Evolutionary conservation across 75 land plant genomes (phyloP), one percentile per base, ranked within the genome.

Genomic region (Adiantum capillusveneris): DNA sequence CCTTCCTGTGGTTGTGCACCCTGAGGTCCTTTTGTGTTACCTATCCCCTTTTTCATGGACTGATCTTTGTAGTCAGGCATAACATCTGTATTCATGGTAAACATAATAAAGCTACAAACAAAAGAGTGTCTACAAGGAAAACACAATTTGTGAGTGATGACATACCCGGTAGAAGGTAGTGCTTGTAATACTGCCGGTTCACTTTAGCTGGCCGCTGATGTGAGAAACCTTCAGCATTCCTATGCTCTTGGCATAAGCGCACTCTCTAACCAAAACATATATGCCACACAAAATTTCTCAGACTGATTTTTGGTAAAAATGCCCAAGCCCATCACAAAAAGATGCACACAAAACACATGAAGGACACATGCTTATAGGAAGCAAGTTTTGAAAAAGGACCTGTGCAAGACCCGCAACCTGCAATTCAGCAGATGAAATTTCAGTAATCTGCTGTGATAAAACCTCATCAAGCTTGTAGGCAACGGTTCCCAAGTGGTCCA

Each of bases 401-500:
- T 93, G 90, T 73, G 83, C 63, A 24, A 89, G 58, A 67, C 82
- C 78, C 56, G 84, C 62, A 34, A 87, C 63, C 44, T 66, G 78
- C 16, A 86, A 66, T 43, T 90, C 96, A 63, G 79, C 71, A 34
- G 75, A 60, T 19, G 91, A 86, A 5, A 86, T 54, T 65, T 94
- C 98, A 13, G 52, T 26, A 7, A 73, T 77, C 74, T 94, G 96
- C 67, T 94, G 85, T 39, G 80, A 81, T 53, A 86, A 77, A 31
- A 94, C 77, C 24, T 94, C 96, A 48, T 76, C 81, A 25, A 94
- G 75, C 56, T 94, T 94, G 77, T 73, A 86, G 24, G 98, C 96
- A 66, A 94, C 98, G 59, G 96, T 94, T 9, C 96, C 96, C 66
- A 94, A 80, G 69, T 94, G 98, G 65, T 94, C 98, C 61, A 94